These are phyloP conservation scores for Suaeda aralocaspica DNA, from an alignment of 148 eudicot species.

Conservation along the genomic window DNA sequence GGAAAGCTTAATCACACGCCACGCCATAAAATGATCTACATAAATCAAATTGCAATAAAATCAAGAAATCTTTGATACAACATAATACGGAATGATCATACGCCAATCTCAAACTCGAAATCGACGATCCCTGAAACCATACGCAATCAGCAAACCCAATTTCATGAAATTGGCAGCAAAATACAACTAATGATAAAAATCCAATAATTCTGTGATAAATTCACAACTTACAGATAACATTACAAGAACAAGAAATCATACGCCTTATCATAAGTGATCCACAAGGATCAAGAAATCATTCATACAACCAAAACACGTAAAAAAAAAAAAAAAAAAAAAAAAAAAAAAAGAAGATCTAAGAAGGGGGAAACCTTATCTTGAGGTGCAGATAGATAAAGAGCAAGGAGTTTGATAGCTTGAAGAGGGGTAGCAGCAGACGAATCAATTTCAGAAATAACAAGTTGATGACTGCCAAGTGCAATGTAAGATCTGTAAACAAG, in stretches of 20 bases:
- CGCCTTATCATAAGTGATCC: too few species aligned
- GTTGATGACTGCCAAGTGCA: conserved; percentile 85
- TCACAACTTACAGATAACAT: too few species aligned
- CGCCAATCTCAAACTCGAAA: too few species aligned
- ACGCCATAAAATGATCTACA: too few species aligned
- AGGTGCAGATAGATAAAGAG: conserved; percentile 60
- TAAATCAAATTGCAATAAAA: not conserved
- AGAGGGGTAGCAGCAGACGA: conserved; percentile 79
- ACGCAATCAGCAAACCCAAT: too few species aligned
- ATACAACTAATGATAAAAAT: too few species aligned
- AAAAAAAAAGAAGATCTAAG: conserved; percentile 21
- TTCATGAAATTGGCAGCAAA: too few species aligned
- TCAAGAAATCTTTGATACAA: not conserved
- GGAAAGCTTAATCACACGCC: too few species aligned
- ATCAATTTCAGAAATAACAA: conserved; percentile 75
- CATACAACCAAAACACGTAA: not conserved
- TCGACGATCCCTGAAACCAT: too few species aligned
- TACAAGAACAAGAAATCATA: too few species aligned
- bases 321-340: not conserved
- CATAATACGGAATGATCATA: too few species aligned
- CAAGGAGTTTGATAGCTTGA: conserved; percentile 88
- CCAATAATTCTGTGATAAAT: too few species aligned
- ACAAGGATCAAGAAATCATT: not conserved
- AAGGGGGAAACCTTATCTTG: conserved; percentile 47
- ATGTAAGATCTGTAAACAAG: conserved; percentile 86